Conservation (phyloP, 2,329 filamentous ascomycete genomes). For the Delphinella strobiligena region DNA sequence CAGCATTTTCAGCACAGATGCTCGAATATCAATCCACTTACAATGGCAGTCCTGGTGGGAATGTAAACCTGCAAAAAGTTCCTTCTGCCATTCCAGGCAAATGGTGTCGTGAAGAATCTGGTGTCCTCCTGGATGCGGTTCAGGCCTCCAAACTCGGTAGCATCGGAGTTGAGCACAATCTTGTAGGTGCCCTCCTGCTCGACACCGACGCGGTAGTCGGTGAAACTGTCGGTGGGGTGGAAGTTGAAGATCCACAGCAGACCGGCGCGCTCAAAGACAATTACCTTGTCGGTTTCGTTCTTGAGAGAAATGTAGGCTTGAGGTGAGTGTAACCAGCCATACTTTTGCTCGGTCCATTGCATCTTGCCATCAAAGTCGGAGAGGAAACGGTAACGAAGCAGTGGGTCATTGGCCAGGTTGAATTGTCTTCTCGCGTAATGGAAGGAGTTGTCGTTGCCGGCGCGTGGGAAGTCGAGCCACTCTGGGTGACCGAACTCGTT, state of each 20-base stretch:
- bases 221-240: constrained; percentile 71
- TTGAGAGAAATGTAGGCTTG: constrained; percentile 93
- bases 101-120: constrained; percentile 80
- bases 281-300: constrained; percentile 84
- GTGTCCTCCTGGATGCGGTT: constrained; percentile 66
- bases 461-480: constrained; percentile 96
- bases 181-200: constrained; percentile 76
- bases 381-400: constrained; percentile 81
- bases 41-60: constrained; percentile 70
- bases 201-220: constrained; percentile 84
- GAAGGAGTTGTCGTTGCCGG: constrained; percentile 42
- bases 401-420: constrained; percentile 74
- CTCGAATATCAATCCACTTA: constrained; percentile 32
- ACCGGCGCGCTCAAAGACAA: constrained; percentile 88
- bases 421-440: constrained; percentile 58
- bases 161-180: constrained; percentile 74
- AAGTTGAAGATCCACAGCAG: constrained; percentile 96
- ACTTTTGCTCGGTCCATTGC: constrained; percentile 78
- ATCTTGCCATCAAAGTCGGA: constrained; percentile 90
- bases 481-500: constrained; percentile 98
- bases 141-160: constrained; percentile 65
- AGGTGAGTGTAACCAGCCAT: constrained; percentile 74
- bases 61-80: constrained; percentile 93
- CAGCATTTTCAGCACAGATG: background rate
- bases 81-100: constrained; percentile 78